Evolutionary conservation across 83 land plant species (phyloP), one percentile per base, ranked within the genome.

Genomic region (Thuja plicata): DNA sequence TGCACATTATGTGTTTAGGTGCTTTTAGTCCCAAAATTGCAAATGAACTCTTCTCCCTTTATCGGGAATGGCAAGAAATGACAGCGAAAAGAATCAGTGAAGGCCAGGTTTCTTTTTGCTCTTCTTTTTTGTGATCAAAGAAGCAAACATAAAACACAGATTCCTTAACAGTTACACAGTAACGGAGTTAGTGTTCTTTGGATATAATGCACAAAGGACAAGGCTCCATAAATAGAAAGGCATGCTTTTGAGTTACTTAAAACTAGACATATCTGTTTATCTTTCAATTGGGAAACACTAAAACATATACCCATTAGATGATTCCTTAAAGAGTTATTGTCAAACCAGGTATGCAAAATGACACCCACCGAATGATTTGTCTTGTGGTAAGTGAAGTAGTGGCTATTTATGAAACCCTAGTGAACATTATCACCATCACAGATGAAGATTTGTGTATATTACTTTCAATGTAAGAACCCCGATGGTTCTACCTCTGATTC

Each of bases 31-130:
- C 95, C 11, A 90, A 89, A 48, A 87, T 92, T 87, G 86, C 93
- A 34, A 71, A 90, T 89, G 95, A 95, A 89, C 94, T 95, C 57
- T 95, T 93, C 88, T 91, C 96, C 9, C 86, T 93, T 81, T 93
- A 95, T 77, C 92, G 93, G 76, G 93, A 95, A 46, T 95, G 95
- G 95, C 95, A 93, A 54, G 93, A 93, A 88, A 89, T 89, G 88
- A 93, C 90, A 89, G 89, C 91, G 8, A 90, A 91, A 80, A 89
- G 88, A 80, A 95, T 95, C 55, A 91, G 66, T 88, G 55, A 92
- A 41, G 90, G 84, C 73, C 96, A 95, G 96, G 96, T 95, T 8
- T 73, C 27, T 45, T 46, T 43, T 48, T 32, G 5, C 11, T 54
- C 6, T 34, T 46, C 40, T 87, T 76, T 71, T 27, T 0, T 43